Base-by-base conservation (phyloP, 2,329 filamentous ascomycete genomes). In the Dothideomycetes sp. region DNA sequence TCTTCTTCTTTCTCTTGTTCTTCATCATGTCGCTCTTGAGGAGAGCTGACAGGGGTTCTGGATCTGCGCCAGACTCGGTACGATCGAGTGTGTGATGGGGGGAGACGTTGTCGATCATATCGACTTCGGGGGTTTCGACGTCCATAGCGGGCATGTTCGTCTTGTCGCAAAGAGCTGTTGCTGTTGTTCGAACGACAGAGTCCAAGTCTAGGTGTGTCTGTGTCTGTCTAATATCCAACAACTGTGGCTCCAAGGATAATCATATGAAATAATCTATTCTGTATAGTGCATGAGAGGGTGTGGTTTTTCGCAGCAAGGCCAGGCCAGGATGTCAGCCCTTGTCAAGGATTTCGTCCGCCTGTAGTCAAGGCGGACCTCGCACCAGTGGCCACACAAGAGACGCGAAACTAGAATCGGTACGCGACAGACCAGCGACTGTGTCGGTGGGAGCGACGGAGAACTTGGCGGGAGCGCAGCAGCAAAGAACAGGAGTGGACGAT, bases 281-380 rank as follows among this genome's bases (percentile, higher is more conserved):
- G n/a, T n/a, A n/a, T n/a, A n/a, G n/a, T n/a, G n/a, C n/a, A n/a
- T n/a, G n/a, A n/a, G n/a, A n/a, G n/a, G n/a, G n/a, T n/a, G n/a
- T n/a, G n/a, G n/a, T n/a, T n/a, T n/a, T n/a, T n/a, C n/a, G n/a
- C n/a, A n/a, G n/a, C n/a, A n/a, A n/a, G n/a, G n/a, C n/a, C n/a
- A n/a, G n/a, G n/a, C n/a, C n/a, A n/a, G n/a, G n/a, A n/a, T n/a
- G n/a, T 39, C 17, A 32, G 24, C 28, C 39, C 41, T 32, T 24
- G 28, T 45, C 28, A 18, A n/a, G 15, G 6, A 25, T 25, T 15
- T 67, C 66, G 67, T 69, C 68, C 68, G 67, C 67, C 67, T 49
- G 20, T 25, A 43, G 55, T 71, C 64, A 71, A 64, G 67, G 66
- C 65, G 68, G 68, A 70, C 68, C 59, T 49, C 52, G 55, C 55